phyloP scores from a whole-genome alignment of 768 basidiomycete genomes.

The Mycena indigotica region DNA sequence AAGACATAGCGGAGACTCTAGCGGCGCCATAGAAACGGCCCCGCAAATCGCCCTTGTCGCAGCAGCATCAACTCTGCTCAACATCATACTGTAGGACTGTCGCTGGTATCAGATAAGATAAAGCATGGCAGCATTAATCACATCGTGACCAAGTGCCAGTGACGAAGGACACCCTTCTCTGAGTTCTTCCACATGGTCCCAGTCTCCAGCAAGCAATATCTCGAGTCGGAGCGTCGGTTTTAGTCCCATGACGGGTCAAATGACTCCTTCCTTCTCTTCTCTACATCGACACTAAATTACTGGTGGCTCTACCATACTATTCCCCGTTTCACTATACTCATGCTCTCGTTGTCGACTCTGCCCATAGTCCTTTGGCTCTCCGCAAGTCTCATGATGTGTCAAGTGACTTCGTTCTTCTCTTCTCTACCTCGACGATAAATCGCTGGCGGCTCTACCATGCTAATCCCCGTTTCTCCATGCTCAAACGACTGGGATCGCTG shows the following conservation, averaged over 20 bases:
- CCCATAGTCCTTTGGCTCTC: constrained; percentile 22
- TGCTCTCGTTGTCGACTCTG: neutral
- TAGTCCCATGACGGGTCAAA: neutral
- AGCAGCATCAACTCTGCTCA: no score
- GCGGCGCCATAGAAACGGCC: no score
- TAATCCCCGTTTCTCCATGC: neutral
- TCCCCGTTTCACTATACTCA: neutral
- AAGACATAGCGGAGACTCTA: no score
- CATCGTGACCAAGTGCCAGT: no score
- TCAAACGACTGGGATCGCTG: neutral
- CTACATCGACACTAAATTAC: neutral
- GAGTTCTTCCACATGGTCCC: neutral
- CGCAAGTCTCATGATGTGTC: neutral
- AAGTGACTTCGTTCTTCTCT: neutral
- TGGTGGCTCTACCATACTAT: neutral
- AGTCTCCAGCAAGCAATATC: neutral
- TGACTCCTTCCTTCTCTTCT: neutral
- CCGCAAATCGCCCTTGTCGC: no score
- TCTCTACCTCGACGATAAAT: neutral
- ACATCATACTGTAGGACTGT: no score
- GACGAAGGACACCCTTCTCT: no score
- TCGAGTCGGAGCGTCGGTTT: constrained; percentile 5
- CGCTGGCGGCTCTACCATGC: neutral
- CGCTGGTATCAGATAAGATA: no score
- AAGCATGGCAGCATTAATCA: no score